Conservation (phyloP, 257 asterid species). For the Forsythia viridissima region DNA sequence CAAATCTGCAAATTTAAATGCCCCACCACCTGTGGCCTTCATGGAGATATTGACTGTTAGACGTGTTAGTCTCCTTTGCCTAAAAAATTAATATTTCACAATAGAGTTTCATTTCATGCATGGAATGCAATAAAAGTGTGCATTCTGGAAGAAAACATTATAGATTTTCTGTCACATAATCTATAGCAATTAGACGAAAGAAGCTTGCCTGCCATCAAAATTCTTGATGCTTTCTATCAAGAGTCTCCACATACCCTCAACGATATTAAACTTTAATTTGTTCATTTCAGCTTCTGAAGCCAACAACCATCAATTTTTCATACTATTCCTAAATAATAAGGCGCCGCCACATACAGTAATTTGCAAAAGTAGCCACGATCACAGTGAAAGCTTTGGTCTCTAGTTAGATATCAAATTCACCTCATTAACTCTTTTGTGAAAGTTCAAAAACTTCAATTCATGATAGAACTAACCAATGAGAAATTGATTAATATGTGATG, state of each 20-base stretch:
- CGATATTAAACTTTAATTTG: not conserved
- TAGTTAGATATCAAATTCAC: slow-evolving; percentile 2
- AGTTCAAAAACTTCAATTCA: slow-evolving; percentile 11
- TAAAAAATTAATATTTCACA: slow-evolving; percentile 12
- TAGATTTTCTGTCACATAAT: slow-evolving; percentile 16
- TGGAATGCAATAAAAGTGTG: not conserved
- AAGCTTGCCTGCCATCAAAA: not conserved
- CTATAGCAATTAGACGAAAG: slow-evolving; percentile 3
- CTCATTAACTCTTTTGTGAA: not conserved
- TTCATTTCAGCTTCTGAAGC: not conserved
- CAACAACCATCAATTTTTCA: not conserved
- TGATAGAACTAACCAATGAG: slow-evolving; percentile 17
- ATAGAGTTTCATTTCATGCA: not conserved
- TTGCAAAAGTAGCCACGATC: not conserved
- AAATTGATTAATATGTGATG: not conserved
- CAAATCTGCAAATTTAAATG: slow-evolving; percentile 84
- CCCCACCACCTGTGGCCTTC: slow-evolving; percentile 99
- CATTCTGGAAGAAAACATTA: not conserved
- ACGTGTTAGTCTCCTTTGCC: slow-evolving; percentile 9
- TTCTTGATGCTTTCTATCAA: not conserved
- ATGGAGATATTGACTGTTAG: slow-evolving; percentile 35
- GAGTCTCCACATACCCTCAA: not conserved
- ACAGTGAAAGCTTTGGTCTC: slow-evolving; percentile 4
- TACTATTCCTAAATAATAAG: slow-evolving; percentile 5
- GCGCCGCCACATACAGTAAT: not conserved